Conservation (phyloP, 2,329 filamentous ascomycete species). For the Pseudocercospora vitis region DNA sequence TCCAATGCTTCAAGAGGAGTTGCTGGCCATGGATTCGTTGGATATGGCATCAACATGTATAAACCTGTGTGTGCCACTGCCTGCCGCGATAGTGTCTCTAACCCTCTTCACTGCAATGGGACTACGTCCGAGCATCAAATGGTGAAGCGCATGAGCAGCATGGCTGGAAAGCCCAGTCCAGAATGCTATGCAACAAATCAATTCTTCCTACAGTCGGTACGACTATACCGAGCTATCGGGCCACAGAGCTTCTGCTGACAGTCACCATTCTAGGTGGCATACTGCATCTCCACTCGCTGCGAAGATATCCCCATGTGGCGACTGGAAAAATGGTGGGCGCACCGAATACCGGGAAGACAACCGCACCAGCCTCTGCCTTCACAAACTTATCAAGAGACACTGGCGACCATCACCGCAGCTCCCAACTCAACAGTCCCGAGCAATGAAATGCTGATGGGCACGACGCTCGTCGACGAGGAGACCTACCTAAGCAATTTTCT, state of each 20-base stretch:
- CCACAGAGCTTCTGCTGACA: neutral
- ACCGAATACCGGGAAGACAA: slow-evolving; percentile 22
- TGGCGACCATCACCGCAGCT: slow-evolving; percentile 29
- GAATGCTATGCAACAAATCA: slow-evolving; percentile 36
- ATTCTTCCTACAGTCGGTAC: slow-evolving; percentile 30
- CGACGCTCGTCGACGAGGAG: slow-evolving; percentile 35
- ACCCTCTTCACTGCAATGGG: slow-evolving; percentile 19
- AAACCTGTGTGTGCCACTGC: slow-evolving; percentile 29
- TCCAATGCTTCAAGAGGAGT: neutral
- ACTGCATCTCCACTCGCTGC: slow-evolving; percentile 35
- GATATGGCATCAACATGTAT: slow-evolving; percentile 29
- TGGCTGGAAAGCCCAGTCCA: slow-evolving; percentile 19
- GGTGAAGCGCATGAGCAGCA: slow-evolving; percentile 18
- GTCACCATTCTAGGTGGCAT: slow-evolving; percentile 27
- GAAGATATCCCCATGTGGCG: slow-evolving; percentile 25
- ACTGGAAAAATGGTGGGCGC: slow-evolving; percentile 35
- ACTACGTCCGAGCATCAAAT: slow-evolving; percentile 9
- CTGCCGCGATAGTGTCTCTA: slow-evolving; percentile 25
- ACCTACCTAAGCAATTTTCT: slow-evolving; percentile 34
- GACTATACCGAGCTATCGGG: neutral
- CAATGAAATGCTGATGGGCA: slow-evolving; percentile 33
- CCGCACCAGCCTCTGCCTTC: slow-evolving; percentile 24
- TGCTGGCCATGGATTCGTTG: slow-evolving; percentile 22
- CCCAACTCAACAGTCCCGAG: slow-evolving; percentile 21
- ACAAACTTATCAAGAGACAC: slow-evolving; percentile 31